Evolutionary conservation across 139 green algal species (phyloP).

Genomic region (Dunaliella primolecta): DNA sequence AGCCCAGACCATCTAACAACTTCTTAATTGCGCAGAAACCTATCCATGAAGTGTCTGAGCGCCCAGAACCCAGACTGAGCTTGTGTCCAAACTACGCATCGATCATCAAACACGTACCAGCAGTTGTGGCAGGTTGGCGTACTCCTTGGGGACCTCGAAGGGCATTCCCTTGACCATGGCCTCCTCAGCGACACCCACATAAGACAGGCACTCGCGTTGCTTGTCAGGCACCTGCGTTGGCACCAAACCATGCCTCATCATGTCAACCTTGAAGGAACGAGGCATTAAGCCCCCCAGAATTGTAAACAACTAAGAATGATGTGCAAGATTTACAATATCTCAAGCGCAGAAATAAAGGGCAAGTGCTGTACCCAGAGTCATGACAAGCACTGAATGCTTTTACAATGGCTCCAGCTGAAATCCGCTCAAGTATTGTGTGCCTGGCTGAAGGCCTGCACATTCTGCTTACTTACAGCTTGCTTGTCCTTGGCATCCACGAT

Average conservation of each 20-base stretch:
- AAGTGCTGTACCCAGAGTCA: too few species aligned
- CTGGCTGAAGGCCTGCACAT: too few species aligned
- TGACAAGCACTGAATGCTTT: too few species aligned
- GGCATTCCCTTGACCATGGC: conserved; percentile 93
- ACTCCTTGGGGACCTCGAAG: conserved; percentile 87
- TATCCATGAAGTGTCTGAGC: too few species aligned
- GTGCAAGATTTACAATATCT: not conserved
- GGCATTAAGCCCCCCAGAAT: too few species aligned
- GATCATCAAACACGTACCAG: conserved; percentile 68
- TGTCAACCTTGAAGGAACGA: not conserved
- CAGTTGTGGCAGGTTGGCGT: conserved; percentile 83
- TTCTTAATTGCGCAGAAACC: too few species aligned
- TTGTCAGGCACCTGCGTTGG: conserved; percentile 58
- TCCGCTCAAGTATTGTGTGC: too few species aligned
- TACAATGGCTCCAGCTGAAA: too few species aligned
- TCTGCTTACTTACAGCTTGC: conserved; percentile 51
- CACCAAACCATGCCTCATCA: not conserved
- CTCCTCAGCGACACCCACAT: conserved; percentile 86
- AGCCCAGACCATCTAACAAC: too few species aligned
- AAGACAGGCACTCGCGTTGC: conserved; percentile 81
- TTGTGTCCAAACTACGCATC: too few species aligned
- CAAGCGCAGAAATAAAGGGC: too few species aligned
- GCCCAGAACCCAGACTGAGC: too few species aligned
- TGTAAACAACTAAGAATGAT: not conserved
- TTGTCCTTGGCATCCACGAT: conserved; percentile 82